Evolutionary conservation across 1,284 basidiomycete genomes (phyloP).

Genomic region (Tremellales sp.): DNA sequence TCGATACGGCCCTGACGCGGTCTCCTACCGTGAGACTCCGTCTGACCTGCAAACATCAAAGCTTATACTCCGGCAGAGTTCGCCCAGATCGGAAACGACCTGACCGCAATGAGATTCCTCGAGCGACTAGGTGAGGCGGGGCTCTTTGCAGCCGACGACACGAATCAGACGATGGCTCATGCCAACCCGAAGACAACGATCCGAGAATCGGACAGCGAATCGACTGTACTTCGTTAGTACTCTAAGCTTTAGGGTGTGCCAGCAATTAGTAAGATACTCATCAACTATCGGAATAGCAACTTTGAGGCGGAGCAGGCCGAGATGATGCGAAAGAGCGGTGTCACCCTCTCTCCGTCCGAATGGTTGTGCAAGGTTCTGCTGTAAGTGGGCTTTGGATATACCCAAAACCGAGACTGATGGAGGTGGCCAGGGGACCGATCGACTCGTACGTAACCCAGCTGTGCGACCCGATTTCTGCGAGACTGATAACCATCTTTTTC

Average conservation of each 20-base stretch:
- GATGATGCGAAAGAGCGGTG: constrained; percentile 43
- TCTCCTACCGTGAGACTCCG: constrained; percentile 46
- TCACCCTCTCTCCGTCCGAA: constrained; percentile 39
- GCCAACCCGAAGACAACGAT: too few species aligned
- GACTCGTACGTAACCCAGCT: not conserved
- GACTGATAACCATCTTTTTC: not conserved
- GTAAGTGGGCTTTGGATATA: not conserved
- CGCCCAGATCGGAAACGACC: constrained; percentile 51
- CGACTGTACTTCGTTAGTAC: constrained; percentile 49
- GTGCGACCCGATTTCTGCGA: not conserved
- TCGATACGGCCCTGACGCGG: constrained; percentile 49
- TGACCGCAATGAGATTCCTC: constrained; percentile 49
- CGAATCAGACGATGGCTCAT: too few species aligned
- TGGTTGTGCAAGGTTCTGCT: constrained; percentile 34
- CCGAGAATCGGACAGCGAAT: constrained; percentile 48
- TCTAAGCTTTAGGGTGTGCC: too few species aligned
- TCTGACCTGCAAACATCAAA: not conserved
- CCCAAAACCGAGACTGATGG: not conserved
- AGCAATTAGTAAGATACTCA: too few species aligned
- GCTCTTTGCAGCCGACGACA: too few species aligned
- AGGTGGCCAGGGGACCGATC: not conserved
- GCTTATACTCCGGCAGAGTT: constrained; percentile 32
- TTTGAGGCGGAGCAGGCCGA: constrained; percentile 50
- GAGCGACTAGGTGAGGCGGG: too few species aligned
- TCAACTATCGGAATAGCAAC: too few species aligned